Conservation (phyloP, 805 yeast species). For the Novakomyces olei region DNA sequence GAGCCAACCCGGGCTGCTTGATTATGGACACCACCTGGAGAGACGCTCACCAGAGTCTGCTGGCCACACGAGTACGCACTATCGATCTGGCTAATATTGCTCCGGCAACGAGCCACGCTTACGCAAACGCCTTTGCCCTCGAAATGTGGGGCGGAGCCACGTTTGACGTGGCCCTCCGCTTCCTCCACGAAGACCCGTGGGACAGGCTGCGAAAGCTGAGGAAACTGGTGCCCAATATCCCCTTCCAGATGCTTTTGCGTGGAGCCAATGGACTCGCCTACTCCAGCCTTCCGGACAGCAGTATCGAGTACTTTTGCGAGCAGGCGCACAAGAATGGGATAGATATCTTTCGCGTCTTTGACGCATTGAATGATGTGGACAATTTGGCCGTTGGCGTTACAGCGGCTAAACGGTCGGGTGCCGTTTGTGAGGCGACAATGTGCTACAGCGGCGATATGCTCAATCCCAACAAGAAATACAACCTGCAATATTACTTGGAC, state of each 20-base stretch:
- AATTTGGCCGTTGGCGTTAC: slow-evolving; percentile 94
- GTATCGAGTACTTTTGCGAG: slow-evolving; percentile 86
- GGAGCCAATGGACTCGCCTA: slow-evolving; percentile 99
- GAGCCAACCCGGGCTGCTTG: slow-evolving; percentile 65
- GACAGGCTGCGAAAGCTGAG: slow-evolving; percentile 75
- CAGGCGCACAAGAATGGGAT: slow-evolving; percentile 94
- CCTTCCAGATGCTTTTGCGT: slow-evolving; percentile 96
- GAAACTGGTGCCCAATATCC: slow-evolving; percentile 85
- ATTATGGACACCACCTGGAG: slow-evolving; percentile 99
- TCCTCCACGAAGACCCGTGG: slow-evolving; percentile 98
- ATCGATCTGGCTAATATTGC: slow-evolving; percentile 81
- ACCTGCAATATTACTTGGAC: slow-evolving; percentile 66
- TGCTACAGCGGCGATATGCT: slow-evolving; percentile 99
- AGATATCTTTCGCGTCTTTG: slow-evolving; percentile 93
- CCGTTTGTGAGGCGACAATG: slow-evolving; percentile 94
- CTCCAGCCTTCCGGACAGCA: slow-evolving; percentile 93
- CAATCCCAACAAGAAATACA: slow-evolving; percentile 85
- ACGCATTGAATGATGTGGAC: slow-evolving; percentile 88
- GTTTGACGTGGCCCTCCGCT: slow-evolving; percentile 95
- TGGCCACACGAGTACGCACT: slow-evolving; percentile 95
- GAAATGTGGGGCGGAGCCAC: slow-evolving; percentile 99
- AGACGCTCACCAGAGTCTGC: slow-evolving; percentile 94
- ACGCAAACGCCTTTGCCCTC: slow-evolving; percentile 74
- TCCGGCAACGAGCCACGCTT: slow-evolving; percentile 76
- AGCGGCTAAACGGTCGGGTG: slow-evolving; percentile 96